Evolutionary conservation across 495 filamentous ascomycete species (phyloP).

Genomic region (Hypomontagnella monticulosa): DNA sequence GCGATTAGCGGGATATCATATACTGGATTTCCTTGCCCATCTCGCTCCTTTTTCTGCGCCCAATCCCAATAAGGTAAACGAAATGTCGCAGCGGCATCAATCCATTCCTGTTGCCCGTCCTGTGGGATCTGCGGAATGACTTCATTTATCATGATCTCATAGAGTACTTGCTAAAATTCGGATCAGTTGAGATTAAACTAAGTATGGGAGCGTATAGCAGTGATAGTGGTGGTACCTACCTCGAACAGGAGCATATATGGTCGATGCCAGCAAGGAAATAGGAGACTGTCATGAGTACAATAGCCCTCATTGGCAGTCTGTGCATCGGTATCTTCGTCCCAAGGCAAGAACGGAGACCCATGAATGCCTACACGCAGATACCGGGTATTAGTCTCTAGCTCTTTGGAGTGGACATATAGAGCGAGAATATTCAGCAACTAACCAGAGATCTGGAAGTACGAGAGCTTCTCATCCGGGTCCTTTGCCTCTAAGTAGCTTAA

Average conservation of each 20-base stretch:
- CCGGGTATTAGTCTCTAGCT: background rate
- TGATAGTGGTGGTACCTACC: background rate
- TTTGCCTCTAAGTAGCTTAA: background rate
- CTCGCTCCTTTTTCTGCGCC: conserved; percentile 10
- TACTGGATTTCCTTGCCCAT: background rate
- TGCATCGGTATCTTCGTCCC: background rate
- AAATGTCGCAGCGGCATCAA: conserved; percentile 1
- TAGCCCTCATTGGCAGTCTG: background rate
- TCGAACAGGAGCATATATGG: conserved; percentile 6
- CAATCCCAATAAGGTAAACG: conserved; percentile 8
- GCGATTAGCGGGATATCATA: background rate
- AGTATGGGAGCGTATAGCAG: too few species aligned
- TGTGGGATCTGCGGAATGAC: background rate
- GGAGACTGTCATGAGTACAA: conserved; percentile 6
- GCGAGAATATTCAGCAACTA: too few species aligned
- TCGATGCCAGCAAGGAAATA: conserved; percentile 11
- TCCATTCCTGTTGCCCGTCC: background rate
- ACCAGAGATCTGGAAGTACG: conserved; percentile 3
- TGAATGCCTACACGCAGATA: conserved; percentile 2
- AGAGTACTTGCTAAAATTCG: background rate
- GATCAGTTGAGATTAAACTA: background rate
- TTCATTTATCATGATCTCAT: conserved; percentile 2
- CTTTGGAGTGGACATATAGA: too few species aligned
- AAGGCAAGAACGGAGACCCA: background rate
- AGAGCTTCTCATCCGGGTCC: background rate